Conservation (phyloP, 78 protist species). For the Cyanophora paradoxa region DNA sequence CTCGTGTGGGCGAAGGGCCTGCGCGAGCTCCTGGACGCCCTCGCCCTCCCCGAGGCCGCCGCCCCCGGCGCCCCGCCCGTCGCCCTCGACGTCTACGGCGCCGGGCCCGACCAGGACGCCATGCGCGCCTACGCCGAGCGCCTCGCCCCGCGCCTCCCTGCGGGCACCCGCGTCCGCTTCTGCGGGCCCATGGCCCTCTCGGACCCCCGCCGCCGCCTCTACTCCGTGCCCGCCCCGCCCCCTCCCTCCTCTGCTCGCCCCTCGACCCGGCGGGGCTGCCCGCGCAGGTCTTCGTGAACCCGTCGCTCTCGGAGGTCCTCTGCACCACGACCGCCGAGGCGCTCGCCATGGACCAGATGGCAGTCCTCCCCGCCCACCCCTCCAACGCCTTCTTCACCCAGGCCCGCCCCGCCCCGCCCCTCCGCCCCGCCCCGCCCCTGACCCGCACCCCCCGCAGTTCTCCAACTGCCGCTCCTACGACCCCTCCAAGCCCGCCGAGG, state of each 20-base stretch:
- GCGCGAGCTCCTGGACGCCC: not conserved
- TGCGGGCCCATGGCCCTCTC: no score
- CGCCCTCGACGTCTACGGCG: not conserved
- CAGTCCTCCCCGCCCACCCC: not conserved
- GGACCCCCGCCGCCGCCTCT: no score
- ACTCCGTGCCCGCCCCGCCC: not conserved
- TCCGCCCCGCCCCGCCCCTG: no score
- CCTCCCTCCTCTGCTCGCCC: not conserved
- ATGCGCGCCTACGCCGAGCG: not conserved
- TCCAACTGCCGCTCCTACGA: no score
- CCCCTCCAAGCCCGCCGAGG: no score
- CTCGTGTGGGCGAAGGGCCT: conserved; percentile 8
- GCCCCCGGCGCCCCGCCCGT: not conserved
- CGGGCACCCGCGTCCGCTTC: no score
- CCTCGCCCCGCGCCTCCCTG: not conserved
- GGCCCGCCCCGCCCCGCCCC: no score
- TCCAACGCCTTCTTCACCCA: not conserved
- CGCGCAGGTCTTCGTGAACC: not conserved
- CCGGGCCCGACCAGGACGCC: not conserved
- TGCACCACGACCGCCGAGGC: conserved; percentile 24
- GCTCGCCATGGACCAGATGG: conserved; percentile 24
- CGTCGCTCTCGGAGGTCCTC: conserved; percentile 4
- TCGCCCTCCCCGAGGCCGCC: not conserved
- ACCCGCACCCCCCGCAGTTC: no score
- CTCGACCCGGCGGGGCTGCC: no score